Evolutionary conservation across 805 yeast species (phyloP), one percentile per base, ranked within the genome.

Genomic region (Yarrowia alimentaria): DNA sequence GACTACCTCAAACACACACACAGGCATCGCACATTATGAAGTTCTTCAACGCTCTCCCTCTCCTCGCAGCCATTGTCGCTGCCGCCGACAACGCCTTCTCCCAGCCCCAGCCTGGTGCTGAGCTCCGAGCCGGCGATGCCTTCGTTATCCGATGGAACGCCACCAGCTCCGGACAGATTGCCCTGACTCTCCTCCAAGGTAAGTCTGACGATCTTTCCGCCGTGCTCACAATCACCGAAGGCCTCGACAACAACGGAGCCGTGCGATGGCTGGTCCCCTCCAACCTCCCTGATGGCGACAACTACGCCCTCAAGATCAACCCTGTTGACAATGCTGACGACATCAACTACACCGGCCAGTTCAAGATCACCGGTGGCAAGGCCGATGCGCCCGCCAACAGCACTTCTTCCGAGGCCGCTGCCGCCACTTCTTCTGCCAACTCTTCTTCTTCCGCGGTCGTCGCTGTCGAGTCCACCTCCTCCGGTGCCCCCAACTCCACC

Each of bases 261-360:
- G 68, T 64, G 47, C 55, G 59, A 42, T 68, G 72, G 72, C 54
- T 56, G 25, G 61, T 68, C 29, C 72, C 72, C 34, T 38, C 51
- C 45, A 51, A 56, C 30, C 26, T 68, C 24, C 20, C 53, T 33
- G 50, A 62, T 28, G 71, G 69, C 30, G 26, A 38, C 38, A 51
- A 60, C 51, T 68, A 68, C 60, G 64, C 68, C 21, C 54, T 68
- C 33, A 62, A 60, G 58, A 67, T 66, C 49, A 52, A 54, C 49
- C 55, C 56, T 48, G 62, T 58, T 32, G 61, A 60, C 47, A 58
- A 58, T 55, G 48, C 60, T 24, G 60, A 55, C 54, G 64, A 58
- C 40, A 45, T 57, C 53, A 68, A 68, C 67, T 68, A 65, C 68
- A 58, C 72, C 14, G 58, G 64, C 51, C 57, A 54, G 54, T 62